phyloP scores from a whole-genome alignment of 345 rosid genomes.

The Citrus medica region DNA sequence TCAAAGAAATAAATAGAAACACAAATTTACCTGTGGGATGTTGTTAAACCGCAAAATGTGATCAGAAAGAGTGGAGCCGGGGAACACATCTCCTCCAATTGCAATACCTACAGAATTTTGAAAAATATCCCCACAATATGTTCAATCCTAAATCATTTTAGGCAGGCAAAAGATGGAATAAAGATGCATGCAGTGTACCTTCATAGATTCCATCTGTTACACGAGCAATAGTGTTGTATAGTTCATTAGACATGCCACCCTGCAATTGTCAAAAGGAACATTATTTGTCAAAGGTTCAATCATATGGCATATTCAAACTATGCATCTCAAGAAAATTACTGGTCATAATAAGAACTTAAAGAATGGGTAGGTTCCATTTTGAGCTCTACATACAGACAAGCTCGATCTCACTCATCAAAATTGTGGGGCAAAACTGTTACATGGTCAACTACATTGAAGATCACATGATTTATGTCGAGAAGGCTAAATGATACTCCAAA shows the following conservation, averaged over 20 bases:
- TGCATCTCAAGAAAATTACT: neutral
- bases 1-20: neutral
- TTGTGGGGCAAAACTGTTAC: neutral
- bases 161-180: neutral
- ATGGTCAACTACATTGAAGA: neutral
- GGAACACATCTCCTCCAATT: conserved; percentile 98
- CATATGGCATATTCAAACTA: neutral
- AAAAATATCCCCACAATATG: conserved; percentile 13
- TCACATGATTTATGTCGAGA: neutral
- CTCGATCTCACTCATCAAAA: neutral
- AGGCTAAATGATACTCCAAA: neutral
- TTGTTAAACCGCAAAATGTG: conserved; percentile 90
- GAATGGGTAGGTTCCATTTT: neutral
- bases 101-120: conserved; percentile 69
- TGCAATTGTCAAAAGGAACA: conserved; percentile 21
- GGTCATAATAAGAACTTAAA: neutral
- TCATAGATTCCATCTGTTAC: conserved; percentile 95
- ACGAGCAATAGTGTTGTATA: conserved; percentile 88
- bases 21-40: conserved; percentile 76
- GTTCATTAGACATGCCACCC: conserved; percentile 99
- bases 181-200: conserved; percentile 40
- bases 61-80: conserved; percentile 92
- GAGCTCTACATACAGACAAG: neutral
- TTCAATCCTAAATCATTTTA: conserved; percentile 5
- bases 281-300: conserved; percentile 8